Conservation (phyloP, 768 basidiomycete species). For the Goffeauzyma gilvescens region DNA sequence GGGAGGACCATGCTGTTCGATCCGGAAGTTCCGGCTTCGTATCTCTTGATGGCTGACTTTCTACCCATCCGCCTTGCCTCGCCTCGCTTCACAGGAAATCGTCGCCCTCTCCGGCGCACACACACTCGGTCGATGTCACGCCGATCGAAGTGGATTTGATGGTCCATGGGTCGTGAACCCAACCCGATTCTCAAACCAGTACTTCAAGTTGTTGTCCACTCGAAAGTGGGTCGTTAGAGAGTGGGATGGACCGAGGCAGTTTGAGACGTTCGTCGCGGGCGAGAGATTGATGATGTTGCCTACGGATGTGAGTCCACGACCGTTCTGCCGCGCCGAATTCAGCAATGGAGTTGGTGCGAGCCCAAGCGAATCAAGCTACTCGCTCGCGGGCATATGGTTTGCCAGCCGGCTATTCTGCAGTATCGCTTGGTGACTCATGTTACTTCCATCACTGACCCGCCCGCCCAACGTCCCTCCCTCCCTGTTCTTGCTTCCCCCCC, state of each 20-base stretch:
- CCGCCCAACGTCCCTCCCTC: no score
- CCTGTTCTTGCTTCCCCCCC: no score
- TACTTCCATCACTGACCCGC: no score
- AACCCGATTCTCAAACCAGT: constrained; percentile 32
- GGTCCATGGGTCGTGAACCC: constrained; percentile 34
- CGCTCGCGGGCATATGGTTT: no score
- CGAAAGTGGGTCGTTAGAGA: constrained; percentile 28
- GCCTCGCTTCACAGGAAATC: constrained; percentile 30
- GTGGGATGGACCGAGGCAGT: constrained; percentile 33
- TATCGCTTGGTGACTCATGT: no score
- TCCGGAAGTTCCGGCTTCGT: no score
- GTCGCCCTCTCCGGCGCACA: constrained; percentile 33
- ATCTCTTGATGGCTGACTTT: not conserved
- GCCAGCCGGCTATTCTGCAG: no score
- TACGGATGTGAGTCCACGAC: constrained; percentile 21
- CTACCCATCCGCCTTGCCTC: no score
- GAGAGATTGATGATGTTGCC: constrained; percentile 33
- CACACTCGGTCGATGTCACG: constrained; percentile 29
- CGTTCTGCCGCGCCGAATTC: not conserved
- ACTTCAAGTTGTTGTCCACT: constrained; percentile 28
- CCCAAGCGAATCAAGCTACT: not conserved
- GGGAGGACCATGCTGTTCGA: no score
- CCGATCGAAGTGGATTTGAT: constrained; percentile 32
- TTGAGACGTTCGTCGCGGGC: constrained; percentile 28
- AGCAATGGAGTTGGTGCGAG: not conserved